Conservation (phyloP, 2,329 filamentous ascomycete genomes). For the Trichoderma polysporum region DNA sequence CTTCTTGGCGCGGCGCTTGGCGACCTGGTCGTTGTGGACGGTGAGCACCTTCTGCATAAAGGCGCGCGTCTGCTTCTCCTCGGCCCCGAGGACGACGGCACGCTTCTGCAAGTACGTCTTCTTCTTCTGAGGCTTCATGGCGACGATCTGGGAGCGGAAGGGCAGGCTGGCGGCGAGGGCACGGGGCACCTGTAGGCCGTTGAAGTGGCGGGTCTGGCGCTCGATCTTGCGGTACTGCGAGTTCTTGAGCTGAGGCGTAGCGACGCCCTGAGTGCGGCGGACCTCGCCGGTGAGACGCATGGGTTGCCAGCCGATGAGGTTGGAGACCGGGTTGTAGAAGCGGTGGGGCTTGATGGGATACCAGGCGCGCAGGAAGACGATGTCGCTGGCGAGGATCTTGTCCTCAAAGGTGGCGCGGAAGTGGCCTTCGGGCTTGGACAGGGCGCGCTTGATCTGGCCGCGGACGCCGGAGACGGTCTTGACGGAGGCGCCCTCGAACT, state of each 20-base stretch:
- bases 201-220: constrained; percentile 71
- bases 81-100: constrained; percentile 78
- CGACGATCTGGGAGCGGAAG: constrained; percentile 86
- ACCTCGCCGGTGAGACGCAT: constrained; percentile 96
- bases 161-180: constrained; percentile 81
- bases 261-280: constrained; percentile 70
- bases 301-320: constrained; percentile 85
- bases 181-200: constrained; percentile 72
- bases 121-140: constrained; percentile 75
- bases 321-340: constrained; percentile 96
- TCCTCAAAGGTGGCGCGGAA: constrained; percentile 98
- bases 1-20: constrained; percentile 80
- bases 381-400: constrained; percentile 95
- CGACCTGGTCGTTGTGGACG: constrained; percentile 84
- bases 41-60: constrained; percentile 93
- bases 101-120: constrained; percentile 93
- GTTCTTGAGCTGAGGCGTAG: constrained; percentile 79
- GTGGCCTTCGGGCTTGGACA: constrained; percentile 90
- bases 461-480: constrained; percentile 94
- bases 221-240: constrained; percentile 75
- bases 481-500: constrained; percentile 95
- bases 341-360: constrained; percentile 92
- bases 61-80: constrained; percentile 85
- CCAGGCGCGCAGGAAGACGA: constrained; percentile 95
- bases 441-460: constrained; percentile 94